These are phyloP conservation scores for Pythium phragmitis DNA, from an alignment of 352 stramenopile species.

Conservation along the genomic window DNA sequence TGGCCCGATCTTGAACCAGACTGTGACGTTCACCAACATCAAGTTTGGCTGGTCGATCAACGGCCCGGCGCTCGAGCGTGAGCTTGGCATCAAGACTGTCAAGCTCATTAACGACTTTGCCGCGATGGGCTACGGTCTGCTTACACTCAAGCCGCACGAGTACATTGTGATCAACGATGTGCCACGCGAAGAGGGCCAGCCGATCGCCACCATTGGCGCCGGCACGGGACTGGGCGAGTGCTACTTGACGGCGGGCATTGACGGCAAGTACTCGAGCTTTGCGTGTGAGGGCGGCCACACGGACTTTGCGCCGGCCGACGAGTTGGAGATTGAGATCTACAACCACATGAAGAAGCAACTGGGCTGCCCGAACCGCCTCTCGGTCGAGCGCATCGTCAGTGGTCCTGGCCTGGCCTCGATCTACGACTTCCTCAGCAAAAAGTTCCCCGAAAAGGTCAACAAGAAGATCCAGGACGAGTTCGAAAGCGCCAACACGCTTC, in stretches of 20 bases:
- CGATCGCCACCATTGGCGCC: conserved; percentile 95
- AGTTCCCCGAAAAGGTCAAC: conserved; percentile 89
- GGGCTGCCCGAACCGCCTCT: conserved; percentile 85
- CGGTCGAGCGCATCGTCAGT: conserved; percentile 95
- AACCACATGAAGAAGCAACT: conserved; percentile 87
- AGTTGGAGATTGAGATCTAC: conserved; percentile 87
- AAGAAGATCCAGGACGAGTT: conserved; percentile 73
- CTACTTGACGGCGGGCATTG: conserved; percentile 90
- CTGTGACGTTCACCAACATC: conserved; percentile 93
- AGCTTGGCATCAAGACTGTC: conserved; percentile 84
- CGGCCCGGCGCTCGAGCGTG: conserved; percentile 68
- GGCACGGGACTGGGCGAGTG: conserved; percentile 96
- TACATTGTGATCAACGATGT: conserved; percentile 91
- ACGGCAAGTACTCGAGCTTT: conserved; percentile 91
- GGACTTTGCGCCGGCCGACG: conserved; percentile 91
- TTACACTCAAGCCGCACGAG: conserved; percentile 92
- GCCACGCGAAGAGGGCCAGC: conserved; percentile 61
- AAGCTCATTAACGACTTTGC: conserved; percentile 98
- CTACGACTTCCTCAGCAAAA: conserved; percentile 94
- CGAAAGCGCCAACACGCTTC: conserved; percentile 52
- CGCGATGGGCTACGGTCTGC: conserved; percentile 95
- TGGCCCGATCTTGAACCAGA: conserved; percentile 81
- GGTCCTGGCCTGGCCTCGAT: conserved; percentile 94
- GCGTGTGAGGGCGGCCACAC: conserved; percentile 94
- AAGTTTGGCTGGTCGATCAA: conserved; percentile 89